Evolutionary conservation across 1,284 basidiomycete species (phyloP), one percentile per base, ranked within the genome.

Genomic region (Heterobasidion occidentale): DNA sequence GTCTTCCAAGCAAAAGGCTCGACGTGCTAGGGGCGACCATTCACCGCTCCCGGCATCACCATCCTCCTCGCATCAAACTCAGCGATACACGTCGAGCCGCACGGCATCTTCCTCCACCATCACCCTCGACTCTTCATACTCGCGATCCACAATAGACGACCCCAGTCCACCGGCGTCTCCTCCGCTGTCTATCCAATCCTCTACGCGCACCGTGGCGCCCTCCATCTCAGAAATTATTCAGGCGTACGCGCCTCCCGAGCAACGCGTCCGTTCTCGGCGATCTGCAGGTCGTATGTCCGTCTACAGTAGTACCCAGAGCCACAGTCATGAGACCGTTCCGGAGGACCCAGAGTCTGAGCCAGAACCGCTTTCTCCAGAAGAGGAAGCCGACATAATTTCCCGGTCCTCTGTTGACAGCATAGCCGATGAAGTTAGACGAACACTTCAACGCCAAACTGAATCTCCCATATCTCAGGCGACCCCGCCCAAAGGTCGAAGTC

Each of bases 191-290:
- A 46, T 47, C 27, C 52, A 55, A 61, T 53, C 27, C 17, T 19
- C 64, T 45, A 48, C 68, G 50, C 74, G 69, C 62, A 65, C 68
- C 36, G 65, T 84, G 53, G 80, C 83, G 9, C 89, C 90, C 51
- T 89, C 88, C 17, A 92, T 92, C 65, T 88, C 85, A 48, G 90
- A 92, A 56, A 92, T 92, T 59, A 92, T 92, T 59, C 82, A 86
- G 48, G 79, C 77, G 34, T 83, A 92, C 69, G 81, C 84, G 4
- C 84, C 84, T 35, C 74, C 74, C 34, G 74, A 80, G 58, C 73
- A 74, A 52, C 79, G 79, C 63, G 58, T 66, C 9, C 77, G 75
- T 36, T 70, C 74, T 17, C 71, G 75, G 53, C 74, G 76, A 54
- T 66, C 74, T 15, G 73, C 75, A 15, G 67, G 68, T 45, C 74